Percentiles rank a stretch among this genome's conserved stretches.
These are phyloP conservation scores for Solanum pimpinellifolium DNA, from an alignment of 257 asterid genomes.

Conservation along the genomic window DNA sequence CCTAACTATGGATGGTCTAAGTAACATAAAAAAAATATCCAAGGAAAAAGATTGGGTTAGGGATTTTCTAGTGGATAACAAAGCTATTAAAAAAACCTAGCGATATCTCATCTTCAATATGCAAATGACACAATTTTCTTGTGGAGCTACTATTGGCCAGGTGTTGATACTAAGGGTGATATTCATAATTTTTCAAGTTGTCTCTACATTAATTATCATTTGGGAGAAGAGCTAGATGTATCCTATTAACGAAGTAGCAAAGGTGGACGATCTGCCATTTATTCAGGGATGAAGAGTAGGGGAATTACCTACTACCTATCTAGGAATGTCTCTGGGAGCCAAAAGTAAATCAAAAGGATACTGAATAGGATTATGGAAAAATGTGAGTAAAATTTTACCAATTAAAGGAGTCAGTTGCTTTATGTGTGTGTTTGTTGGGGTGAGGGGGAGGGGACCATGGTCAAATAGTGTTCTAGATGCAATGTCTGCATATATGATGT, in stretches of 20 bases:
- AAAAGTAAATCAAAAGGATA: background rate
- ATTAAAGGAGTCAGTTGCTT: background rate
- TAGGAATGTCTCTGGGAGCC: background rate
- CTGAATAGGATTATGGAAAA: too few species aligned
- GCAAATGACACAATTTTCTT: too few species aligned
- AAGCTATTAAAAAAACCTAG: background rate
- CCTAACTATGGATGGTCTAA: background rate
- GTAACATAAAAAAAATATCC: background rate
- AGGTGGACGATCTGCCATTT: background rate
- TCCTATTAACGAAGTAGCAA: background rate
- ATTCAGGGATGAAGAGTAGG: background rate
- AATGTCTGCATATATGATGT: too few species aligned
- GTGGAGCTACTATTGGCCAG: background rate
- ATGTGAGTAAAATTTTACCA: background rate
- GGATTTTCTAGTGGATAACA: background rate
- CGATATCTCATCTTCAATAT: background rate
- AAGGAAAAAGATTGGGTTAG: background rate
- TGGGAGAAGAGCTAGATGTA: background rate
- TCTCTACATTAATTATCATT: background rate
- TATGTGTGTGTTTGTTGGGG: too few species aligned
- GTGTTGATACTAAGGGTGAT: background rate
- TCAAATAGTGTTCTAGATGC: background rate
- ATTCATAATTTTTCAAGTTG: background rate
- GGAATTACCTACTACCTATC: background rate
- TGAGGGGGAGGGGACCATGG: background rate